Percentiles rank a stretch among this genome's conserved stretches.
phyloP scores from a whole-genome alignment of 148 eudicot genomes.

The Cornus controversa region DNA sequence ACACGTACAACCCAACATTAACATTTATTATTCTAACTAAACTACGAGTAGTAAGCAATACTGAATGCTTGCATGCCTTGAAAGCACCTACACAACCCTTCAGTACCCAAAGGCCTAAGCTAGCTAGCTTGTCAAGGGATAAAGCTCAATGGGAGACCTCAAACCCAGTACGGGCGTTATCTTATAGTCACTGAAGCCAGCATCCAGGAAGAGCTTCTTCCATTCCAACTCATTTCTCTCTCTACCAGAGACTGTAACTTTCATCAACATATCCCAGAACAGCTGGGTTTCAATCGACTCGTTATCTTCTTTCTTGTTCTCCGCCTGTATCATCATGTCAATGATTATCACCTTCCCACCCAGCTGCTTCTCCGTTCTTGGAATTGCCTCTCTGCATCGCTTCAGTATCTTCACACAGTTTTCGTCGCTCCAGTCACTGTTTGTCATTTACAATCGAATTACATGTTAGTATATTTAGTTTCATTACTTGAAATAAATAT shows the following conservation, averaged over 20 bases:
- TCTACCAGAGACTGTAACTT: neutral
- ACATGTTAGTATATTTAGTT: too few species aligned
- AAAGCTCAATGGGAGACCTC: slow-evolving; percentile 19
- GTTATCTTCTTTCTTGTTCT: neutral
- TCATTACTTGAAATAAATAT: too few species aligned
- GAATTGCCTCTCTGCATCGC: neutral
- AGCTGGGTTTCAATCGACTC: neutral
- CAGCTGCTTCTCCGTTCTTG: neutral
- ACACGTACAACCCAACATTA: too few species aligned
- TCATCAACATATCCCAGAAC: slow-evolving; percentile 8
- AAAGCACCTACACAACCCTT: neutral
- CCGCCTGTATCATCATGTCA: neutral
- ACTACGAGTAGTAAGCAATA: too few species aligned
- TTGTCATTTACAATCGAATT: neutral
- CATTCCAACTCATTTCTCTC: slow-evolving; percentile 24
- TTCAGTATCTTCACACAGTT: neutral
- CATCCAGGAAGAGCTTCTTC: slow-evolving; percentile 15
- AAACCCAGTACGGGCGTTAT: slow-evolving; percentile 11
- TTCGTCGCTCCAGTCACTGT: neutral
- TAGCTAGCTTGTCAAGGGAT: neutral
- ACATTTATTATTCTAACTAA: too few species aligned
- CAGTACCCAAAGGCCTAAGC: too few species aligned
- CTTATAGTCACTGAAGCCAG: slow-evolving; percentile 18
- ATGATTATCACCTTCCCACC: neutral
- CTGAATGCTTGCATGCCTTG: neutral